phyloP scores from a whole-genome alignment of 2,329 filamentous ascomycete genomes.

The Hypoxylon rubiginosum region DNA sequence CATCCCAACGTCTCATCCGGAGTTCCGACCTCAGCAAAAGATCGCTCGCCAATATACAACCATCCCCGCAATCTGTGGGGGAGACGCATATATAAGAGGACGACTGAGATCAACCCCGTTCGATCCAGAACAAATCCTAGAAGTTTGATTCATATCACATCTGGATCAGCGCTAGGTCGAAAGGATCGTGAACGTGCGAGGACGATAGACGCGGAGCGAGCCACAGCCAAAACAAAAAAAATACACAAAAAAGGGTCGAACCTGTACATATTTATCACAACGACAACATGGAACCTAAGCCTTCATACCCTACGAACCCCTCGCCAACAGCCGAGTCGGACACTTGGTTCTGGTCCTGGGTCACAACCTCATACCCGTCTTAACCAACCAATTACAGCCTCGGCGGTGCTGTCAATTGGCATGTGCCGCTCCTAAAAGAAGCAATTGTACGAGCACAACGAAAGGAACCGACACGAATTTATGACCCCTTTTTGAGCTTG shows the following conservation, averaged over 20 bases:
- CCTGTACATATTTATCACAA: not conserved
- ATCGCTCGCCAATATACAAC: constrained; percentile 6
- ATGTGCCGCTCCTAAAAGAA: not conserved
- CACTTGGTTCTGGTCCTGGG: constrained; percentile 45
- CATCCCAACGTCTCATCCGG: constrained; percentile 26
- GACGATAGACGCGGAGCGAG: not conserved
- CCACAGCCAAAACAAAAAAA: not conserved
- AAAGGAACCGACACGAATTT: not conserved
- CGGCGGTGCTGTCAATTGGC: not conserved
- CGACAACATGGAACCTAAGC: constrained; percentile 32
- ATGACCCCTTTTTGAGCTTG: not conserved
- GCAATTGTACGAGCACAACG: not conserved
- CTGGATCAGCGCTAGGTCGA: not conserved
- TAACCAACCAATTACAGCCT: constrained; percentile 2
- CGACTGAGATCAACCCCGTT: not conserved
- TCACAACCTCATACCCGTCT: constrained; percentile 42
- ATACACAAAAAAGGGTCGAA: not conserved
- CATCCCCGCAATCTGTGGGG: constrained; percentile 11
- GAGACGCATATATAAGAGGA: constrained; percentile 14
- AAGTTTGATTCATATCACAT: constrained; percentile 1
- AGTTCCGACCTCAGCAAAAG: constrained; percentile 23
- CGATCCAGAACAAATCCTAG: not conserved
- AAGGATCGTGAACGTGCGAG: constrained; percentile 3
- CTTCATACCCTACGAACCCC: constrained; percentile 20
- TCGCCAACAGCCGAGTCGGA: constrained; percentile 30